Base-by-base conservation (phyloP, 371 early-diverging fungal genomes). In the Mucor indicus region DNA sequence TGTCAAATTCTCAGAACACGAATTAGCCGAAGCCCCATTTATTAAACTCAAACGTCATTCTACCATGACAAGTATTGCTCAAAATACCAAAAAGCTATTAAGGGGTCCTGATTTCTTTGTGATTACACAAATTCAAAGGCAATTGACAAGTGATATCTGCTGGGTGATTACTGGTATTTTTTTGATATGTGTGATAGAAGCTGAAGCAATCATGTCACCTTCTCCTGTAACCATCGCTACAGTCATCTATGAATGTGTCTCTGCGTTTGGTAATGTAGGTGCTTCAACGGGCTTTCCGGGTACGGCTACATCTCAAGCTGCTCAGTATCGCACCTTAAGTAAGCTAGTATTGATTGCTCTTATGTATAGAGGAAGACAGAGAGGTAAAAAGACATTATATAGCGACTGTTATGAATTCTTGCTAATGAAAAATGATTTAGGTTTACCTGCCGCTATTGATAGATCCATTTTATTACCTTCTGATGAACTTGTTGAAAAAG, bases 371-470 rank as follows among this genome's bases (percentile, higher is more conserved):
- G 72, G 72, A 16, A 53, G 72, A 24, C 72, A 71, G 36, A 48
- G 72, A 57, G 72, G 70, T 64, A 61, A 32, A 41, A n/a, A 15
- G 16, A 16, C 7, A 19, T 17, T n/a, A 20, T 19, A 12, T 29
- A 4, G 10, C 6, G 21, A 15, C 12, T 38, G 20, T 38, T 38
- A 7, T 31, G 16, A 9, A 5, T 43, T 15, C 11, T 29, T n/a
- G 11, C n/a, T 24, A 46, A 43, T 13, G 31, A 22, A 12, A 7
- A 11, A 7, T 5, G 5, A 13, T 33, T 4, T 43, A 72, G 72
- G 69, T 31, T 44, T 74, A 11, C 75, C 75, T 10, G 65, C 65
- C 2, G 60, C 70, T 19, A 74, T 74, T 41, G 75, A 74, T 62
- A 57, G 75, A 31, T 70, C 75, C 23, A 66, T 74, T 10, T 39